Evolutionary conservation across 495 filamentous ascomycete species (phyloP), one percentile per base, ranked within the genome.

Genomic region (Neurospora intermedia): DNA sequence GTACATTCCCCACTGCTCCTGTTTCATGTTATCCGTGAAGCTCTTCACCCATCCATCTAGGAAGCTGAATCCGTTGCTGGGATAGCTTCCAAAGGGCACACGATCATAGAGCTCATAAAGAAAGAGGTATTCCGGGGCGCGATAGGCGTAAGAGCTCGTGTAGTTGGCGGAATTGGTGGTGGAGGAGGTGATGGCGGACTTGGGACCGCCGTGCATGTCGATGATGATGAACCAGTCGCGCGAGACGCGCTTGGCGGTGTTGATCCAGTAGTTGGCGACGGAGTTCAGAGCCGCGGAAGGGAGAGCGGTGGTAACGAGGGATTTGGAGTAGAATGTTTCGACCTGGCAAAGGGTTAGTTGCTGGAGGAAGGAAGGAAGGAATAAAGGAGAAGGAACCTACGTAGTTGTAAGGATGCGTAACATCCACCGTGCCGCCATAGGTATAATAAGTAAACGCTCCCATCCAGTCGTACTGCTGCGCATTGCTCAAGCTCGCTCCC

Each of bases 321-420:
- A 82, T 75, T 83, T 84, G 76, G 82, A 78, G 77, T 84, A 85
- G 73, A 85, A 85, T 0, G 81, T 82, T 75, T 84, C 83, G 76
- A 83, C 81, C 84, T 84, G 15, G n/a, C 20, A 41, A 72, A 48
- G 69, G 76, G 20, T 9, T 43, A 10, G 18, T 39, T 5, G 46
- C 71, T n/a, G 9, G 4, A 46, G 18, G 41, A 10, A 7, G 2
- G 10, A 43, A 6, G 9, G 31, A 39, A 45, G 11, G 10, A 54
- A 20, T 38, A 10, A 23, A 71, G 4, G 18, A 69, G 4, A 6
- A 4, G 35, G 35, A 38, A 77, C 81, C 45, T 74, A 83, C 82
- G 75, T 76, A 73, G 72, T 80, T 82, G 70, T 85, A 83, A 15
- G 83, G 83, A 40, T 83, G 78, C 3, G 78, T 82, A 42, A 84